A percentile compares a stretch with the other conserved stretches of the same genome.
phyloP scores from a whole-genome alignment of 1,284 basidiomycete species.

The Puccinia triticina region DNA sequence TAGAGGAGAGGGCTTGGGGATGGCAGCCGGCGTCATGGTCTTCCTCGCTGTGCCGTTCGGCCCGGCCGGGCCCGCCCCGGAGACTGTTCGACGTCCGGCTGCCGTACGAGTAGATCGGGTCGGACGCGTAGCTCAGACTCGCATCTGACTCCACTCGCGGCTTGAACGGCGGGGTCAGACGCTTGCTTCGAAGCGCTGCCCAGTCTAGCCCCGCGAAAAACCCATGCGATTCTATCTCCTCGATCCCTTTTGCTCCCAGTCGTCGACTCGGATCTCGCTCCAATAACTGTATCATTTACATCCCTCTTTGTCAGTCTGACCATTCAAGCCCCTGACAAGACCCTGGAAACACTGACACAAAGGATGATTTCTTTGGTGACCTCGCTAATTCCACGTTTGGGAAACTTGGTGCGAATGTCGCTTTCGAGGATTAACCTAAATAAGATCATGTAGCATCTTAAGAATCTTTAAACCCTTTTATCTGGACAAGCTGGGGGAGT shows the following conservation, averaged over 20 bases:
- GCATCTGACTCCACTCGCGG: constrained; percentile 95
- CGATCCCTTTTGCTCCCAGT: constrained; percentile 83
- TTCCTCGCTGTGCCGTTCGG: background rate
- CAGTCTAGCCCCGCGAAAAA: constrained; percentile 94
- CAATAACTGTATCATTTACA: constrained; percentile 67
- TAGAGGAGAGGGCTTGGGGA: background rate
- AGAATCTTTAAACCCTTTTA: too few species aligned
- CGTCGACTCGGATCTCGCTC: constrained; percentile 98
- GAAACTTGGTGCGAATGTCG: constrained; percentile 43
- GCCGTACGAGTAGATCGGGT: constrained; percentile 23
- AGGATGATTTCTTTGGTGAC: constrained; percentile 43
- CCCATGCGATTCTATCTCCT: constrained; percentile 90
- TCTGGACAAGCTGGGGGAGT: too few species aligned
- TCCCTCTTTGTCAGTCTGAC: background rate
- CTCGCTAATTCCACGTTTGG: constrained; percentile 44
- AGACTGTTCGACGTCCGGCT: constrained; percentile 1
- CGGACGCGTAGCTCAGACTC: constrained; percentile 8
- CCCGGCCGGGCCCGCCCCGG: background rate
- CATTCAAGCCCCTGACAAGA: background rate
- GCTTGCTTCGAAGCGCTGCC: constrained; percentile 80
- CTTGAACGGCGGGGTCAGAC: constrained; percentile 96
- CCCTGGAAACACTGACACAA: constrained; percentile 18
- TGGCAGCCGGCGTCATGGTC: background rate
- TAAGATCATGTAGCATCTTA: constrained; percentile 54
- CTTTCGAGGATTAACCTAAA: constrained; percentile 38